A percentile compares a stretch with the other conserved stretches of the same genome.
phyloP scores from a whole-genome alignment of 768 basidiomycete genomes.

The Boletus eberwhitei region DNA sequence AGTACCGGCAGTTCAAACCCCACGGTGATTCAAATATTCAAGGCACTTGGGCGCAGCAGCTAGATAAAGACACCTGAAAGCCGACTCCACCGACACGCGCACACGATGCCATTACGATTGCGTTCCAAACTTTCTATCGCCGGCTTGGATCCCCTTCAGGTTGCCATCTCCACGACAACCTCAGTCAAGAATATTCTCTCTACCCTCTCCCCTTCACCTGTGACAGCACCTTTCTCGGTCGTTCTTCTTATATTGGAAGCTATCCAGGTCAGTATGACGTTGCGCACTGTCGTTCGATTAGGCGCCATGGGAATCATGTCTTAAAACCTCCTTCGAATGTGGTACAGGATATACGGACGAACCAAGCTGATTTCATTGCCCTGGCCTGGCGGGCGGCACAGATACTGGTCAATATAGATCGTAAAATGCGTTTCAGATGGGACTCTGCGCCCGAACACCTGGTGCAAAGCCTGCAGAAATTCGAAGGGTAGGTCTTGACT shows the following conservation, averaged over 20 bases:
- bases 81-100: too few relatives aligned
- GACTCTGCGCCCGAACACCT: constrained; percentile 40
- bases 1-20: too few relatives aligned
- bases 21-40: too few relatives aligned
- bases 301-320: not conserved
- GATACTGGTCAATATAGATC: constrained; percentile 42
- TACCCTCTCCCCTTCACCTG: constrained; percentile 41
- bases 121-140: too few relatives aligned
- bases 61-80: too few relatives aligned
- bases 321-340: not conserved
- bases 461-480: constrained; percentile 38
- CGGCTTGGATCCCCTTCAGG: constrained; percentile 29
- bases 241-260: constrained; percentile 45
- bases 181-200: constrained; percentile 32
- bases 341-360: constrained; percentile 31
- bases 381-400: constrained; percentile 40
- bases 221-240: constrained; percentile 37
- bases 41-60: too few relatives aligned
- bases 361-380: constrained; percentile 38
- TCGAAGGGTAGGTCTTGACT: constrained; percentile 35
- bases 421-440: constrained; percentile 45
- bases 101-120: too few relatives aligned
- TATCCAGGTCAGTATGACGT: constrained; percentile 35
- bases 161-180: constrained; percentile 29
- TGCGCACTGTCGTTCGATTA: not conserved